phyloP scores from a whole-genome alignment of 139 green algal species.

The Chlamydomonas applanata region DNA sequence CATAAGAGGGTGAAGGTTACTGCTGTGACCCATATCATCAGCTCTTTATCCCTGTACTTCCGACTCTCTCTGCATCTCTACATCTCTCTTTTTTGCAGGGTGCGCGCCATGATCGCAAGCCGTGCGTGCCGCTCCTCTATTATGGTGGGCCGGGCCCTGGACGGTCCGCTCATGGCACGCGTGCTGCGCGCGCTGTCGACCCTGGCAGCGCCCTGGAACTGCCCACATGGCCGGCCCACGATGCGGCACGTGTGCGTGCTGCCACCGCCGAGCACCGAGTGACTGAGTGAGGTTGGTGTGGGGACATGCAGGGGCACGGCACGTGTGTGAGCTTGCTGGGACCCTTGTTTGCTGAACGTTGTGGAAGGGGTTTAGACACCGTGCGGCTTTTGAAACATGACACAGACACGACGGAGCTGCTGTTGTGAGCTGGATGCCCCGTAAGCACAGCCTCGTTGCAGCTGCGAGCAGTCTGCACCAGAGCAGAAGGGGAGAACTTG shows the following conservation, averaged over 20 bases:
- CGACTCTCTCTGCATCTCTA: not conserved
- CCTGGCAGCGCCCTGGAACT: slow-evolving; percentile 94
- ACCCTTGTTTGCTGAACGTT: too few species aligned
- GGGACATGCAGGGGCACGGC: too few species aligned
- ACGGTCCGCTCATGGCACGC: slow-evolving; percentile 55
- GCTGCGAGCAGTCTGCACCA: too few species aligned
- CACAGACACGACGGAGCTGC: too few species aligned
- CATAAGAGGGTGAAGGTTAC: not conserved
- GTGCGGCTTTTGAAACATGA: too few species aligned
- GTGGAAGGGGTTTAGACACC: too few species aligned
- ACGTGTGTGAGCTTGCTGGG: too few species aligned
- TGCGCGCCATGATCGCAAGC: slow-evolving; percentile 89
- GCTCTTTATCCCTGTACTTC: not conserved
- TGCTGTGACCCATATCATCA: not conserved
- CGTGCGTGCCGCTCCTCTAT: slow-evolving; percentile 90
- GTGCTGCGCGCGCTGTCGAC: slow-evolving; percentile 71
- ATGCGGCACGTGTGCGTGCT: slow-evolving; percentile 89
- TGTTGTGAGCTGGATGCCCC: too few species aligned
- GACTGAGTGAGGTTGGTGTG: too few species aligned
- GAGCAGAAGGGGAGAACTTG: too few species aligned
- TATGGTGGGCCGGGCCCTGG: slow-evolving; percentile 92
- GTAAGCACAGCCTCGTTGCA: too few species aligned
- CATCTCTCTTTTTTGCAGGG: too few species aligned
- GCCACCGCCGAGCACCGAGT: slow-evolving; percentile 16
- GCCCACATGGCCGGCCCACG: slow-evolving; percentile 95